Conservation (phyloP, 352 stramenopile species). For the Phytophthora tubulina region DNA sequence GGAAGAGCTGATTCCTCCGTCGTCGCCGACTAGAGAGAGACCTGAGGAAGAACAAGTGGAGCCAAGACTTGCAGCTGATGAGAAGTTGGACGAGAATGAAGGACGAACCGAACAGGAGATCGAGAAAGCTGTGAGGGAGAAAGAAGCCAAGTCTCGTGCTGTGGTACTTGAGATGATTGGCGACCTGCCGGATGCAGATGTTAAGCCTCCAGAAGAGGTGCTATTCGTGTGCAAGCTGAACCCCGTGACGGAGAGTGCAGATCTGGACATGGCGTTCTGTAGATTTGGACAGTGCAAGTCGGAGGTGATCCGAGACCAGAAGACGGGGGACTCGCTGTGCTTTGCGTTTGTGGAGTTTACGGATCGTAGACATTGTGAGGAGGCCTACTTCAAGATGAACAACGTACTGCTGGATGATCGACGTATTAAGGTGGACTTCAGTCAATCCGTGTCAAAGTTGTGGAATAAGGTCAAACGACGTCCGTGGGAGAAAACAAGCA, state of each 20-base stretch:
- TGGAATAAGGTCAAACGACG: constrained; percentile 93
- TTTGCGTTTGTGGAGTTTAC: constrained; percentile 99
- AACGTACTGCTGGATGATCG: constrained; percentile 99
- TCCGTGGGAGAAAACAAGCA: constrained; percentile 70
- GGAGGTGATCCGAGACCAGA: constrained; percentile 97
- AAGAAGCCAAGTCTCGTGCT: constrained; percentile 95
- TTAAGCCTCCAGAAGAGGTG: constrained; percentile 98
- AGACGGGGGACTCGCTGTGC: constrained; percentile 98
- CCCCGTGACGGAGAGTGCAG: constrained; percentile 93
- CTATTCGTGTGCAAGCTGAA: constrained; percentile 99
- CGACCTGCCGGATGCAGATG: constrained; percentile 97
- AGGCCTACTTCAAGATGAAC: constrained; percentile 99
- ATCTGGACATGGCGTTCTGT: constrained; percentile 96
- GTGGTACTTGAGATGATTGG: constrained; percentile 99
- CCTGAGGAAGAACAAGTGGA: constrained; percentile 94
- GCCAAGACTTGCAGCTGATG: constrained; percentile 89
- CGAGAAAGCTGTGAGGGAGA: constrained; percentile 88
- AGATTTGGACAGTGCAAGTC: constrained; percentile 90
- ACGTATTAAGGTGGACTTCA: constrained; percentile 97
- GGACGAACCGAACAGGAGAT: constrained; percentile 89
- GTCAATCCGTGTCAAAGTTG: constrained; percentile 97
- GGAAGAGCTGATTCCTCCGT: constrained; percentile 66
- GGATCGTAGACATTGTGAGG: constrained; percentile 92
- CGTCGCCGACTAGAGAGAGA: constrained; percentile 89
- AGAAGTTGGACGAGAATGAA: constrained; percentile 83